Evolutionary conservation across 176 grass and related monocot genomes (phyloP), one percentile per base, ranked within the genome.

Genomic region (Thalia dealbata): DNA sequence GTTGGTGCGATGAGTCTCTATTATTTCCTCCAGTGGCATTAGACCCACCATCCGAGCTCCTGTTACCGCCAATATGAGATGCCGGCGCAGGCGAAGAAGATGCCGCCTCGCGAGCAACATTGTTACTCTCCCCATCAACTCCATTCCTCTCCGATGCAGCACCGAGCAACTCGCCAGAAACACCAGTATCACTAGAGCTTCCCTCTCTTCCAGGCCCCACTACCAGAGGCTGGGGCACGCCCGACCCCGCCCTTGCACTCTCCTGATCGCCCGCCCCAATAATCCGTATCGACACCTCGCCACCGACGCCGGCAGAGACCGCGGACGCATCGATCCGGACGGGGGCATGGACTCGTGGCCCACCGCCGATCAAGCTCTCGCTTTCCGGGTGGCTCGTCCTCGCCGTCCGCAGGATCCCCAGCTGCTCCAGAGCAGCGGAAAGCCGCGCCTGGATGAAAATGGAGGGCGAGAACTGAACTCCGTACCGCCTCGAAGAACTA

Each of bases 361-460:
- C 38, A 11, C 68, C 32, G 12, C 28, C 55, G 54, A 71, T 30
- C 41, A 54, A 75, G 50, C 78, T 64, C 65, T 79, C 79, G 79
- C 45, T 77, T 54, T 77, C 73, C 21, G 54, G 44, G 71, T 81
- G 78, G 50, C 25, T 85, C 60, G 52, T 50, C 72, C 83, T 69
- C 28, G 73, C 27, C 24, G 86, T 27, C 24, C 88, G 93, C 60
- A 97, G 80, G 81, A 97, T 73, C 62, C 93, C 93, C n/a, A 90
- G 90, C 79, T 90, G 88, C 81, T 97, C 89, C 71, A 97, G 76
- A 69, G 90, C 87, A 44, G 89, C 89, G 44, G 89, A 84, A 55
- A 97, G 87, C 58, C 87, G 87, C 69, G 89, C 87, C 89, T 92
- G 93, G 87, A 97, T 89, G 78, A 92, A 87, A 76, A 77, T 86